Percentiles rank a stretch among this genome's conserved stretches.
These are phyloP conservation scores for Arctium minus DNA, from an alignment of 129 eudicot species.

Conservation along the genomic window DNA sequence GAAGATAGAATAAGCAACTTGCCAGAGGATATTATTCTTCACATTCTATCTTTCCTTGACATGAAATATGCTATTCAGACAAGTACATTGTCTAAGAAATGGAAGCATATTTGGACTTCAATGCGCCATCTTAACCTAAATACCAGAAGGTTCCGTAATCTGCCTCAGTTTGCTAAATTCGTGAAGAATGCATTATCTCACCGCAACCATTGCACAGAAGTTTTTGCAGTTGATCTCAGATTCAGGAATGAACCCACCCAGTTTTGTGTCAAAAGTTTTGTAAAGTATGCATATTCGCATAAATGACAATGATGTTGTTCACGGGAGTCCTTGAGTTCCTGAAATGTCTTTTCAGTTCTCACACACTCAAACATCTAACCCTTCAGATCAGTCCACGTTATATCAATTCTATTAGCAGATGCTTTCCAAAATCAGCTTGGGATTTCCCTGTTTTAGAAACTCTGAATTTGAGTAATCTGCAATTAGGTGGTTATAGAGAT, in stretches of 20 bases:
- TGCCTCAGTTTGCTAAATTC: neutral
- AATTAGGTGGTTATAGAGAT: neutral
- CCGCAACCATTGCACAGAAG: neutral
- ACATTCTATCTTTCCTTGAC: too few relatives aligned
- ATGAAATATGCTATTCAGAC: conserved; percentile 3
- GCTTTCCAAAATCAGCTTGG: neutral
- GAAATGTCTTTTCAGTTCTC: neutral
- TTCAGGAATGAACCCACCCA: neutral
- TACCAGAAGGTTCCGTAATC: neutral
- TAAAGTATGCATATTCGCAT: neutral
- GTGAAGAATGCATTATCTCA: neutral
- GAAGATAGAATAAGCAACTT: too few relatives aligned
- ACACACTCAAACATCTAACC: neutral
- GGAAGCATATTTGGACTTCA: neutral
- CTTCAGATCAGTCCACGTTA: neutral
- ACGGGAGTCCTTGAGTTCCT: neutral
- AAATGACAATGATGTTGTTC: neutral
- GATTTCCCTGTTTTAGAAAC: neutral
- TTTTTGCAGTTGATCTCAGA: neutral
- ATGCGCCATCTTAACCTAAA: neutral
- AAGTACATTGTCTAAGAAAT: neutral
- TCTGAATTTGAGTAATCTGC: neutral
- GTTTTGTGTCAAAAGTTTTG: neutral
- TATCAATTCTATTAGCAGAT: too few relatives aligned
- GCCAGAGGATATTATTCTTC: too few relatives aligned